Evolutionary conservation across 192 early-diverging fungal species (phyloP).

Genomic region (Entophlyctis luteolus): DNA sequence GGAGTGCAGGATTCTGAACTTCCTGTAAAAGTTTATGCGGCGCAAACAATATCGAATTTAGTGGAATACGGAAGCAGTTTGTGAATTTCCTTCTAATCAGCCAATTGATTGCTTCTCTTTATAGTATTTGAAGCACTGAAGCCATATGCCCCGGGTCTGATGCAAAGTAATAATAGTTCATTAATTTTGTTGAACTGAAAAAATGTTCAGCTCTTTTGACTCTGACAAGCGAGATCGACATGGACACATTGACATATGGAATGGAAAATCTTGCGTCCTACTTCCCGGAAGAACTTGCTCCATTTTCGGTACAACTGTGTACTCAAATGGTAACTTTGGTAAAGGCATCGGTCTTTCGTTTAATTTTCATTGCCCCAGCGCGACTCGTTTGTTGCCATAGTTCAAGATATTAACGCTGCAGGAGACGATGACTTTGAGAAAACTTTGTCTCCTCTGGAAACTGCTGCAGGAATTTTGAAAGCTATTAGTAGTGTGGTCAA

Average conservation of each 20-base stretch:
- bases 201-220: conserved; percentile 58
- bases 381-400: conserved; percentile 83
- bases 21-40: conserved; percentile 84
- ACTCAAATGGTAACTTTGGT: conserved; percentile 61
- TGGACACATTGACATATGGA: conserved; percentile 79
- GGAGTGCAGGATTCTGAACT: conserved; percentile 73
- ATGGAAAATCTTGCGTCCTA: conserved; percentile 90
- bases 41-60: conserved; percentile 75
- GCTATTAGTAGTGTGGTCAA: conserved; percentile 81
- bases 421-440: conserved; percentile 46
- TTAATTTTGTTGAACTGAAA: neutral
- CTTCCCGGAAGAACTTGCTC: conserved; percentile 84
- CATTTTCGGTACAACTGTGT: conserved; percentile 87
- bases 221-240: conserved; percentile 88
- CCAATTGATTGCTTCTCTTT: neutral
- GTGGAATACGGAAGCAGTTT: conserved; percentile 65
- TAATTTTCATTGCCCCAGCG: conserved; percentile 36
- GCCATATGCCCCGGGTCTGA: conserved; percentile 77
- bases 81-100: neutral
- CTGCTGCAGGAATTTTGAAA: conserved; percentile 55
- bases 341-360: neutral
- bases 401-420: conserved; percentile 60
- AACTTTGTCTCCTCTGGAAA: conserved; percentile 10
- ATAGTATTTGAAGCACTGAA: conserved; percentile 67
- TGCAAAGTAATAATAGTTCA: conserved; percentile 65